phyloP scores from a whole-genome alignment of 495 filamentous ascomycete species.

The Neurospora sp. region DNA sequence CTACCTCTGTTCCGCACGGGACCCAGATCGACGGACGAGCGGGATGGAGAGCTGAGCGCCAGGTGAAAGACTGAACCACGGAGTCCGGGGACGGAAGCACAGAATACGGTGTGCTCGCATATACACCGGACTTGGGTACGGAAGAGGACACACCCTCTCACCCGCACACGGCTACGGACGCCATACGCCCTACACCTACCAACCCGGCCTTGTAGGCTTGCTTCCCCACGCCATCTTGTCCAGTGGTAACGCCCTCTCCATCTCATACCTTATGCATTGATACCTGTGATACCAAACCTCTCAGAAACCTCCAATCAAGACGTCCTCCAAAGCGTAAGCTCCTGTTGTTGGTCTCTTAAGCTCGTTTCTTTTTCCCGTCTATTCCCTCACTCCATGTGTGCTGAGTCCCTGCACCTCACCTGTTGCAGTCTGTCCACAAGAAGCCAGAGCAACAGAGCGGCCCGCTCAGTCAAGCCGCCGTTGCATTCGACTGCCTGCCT shows the following conservation, averaged over 20 bases:
- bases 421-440: background rate
- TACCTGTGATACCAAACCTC: slow-evolving; percentile 23
- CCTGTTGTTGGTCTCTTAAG: slow-evolving; percentile 11
- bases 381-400: background rate
- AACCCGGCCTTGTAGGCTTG: background rate
- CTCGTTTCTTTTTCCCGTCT: slow-evolving; percentile 1
- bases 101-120: background rate
- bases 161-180: background rate
- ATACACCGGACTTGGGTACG: background rate
- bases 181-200: background rate
- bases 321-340: background rate
- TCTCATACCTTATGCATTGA: slow-evolving; percentile 20
- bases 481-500: slow-evolving; percentile 14
- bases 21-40: background rate
- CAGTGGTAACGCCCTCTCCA: slow-evolving; percentile 8
- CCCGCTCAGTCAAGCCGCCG: slow-evolving; percentile 14
- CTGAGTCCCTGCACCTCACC: background rate
- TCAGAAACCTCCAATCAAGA: slow-evolving; percentile 11
- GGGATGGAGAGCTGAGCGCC: background rate
- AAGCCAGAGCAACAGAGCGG: slow-evolving; percentile 3
- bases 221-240: background rate
- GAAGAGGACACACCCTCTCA: background rate
- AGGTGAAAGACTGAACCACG: background rate
- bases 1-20: background rate
- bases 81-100: background rate